phyloP scores from a whole-genome alignment of 2,329 filamentous ascomycete species.

The Colletotrichum ledebouriae region DNA sequence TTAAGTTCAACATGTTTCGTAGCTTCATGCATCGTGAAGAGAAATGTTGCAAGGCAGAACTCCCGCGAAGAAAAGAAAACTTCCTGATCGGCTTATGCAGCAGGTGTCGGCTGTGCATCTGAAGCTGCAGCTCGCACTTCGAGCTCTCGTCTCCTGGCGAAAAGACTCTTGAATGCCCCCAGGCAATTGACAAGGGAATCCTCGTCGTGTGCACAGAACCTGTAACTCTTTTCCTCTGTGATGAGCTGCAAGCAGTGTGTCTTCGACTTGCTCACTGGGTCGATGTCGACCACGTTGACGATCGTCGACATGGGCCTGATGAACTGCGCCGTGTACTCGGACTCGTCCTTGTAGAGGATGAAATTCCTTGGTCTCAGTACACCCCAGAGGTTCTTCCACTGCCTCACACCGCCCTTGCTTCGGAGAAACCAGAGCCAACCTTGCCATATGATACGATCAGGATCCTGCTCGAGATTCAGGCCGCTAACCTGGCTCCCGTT shows the following conservation, averaged over 20 bases:
- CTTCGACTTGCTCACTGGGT: constrained; percentile 88
- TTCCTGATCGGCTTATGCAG: constrained; percentile 21
- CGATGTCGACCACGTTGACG: constrained; percentile 92
- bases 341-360: constrained; percentile 92
- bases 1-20: constrained; percentile 17
- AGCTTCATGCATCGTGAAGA: constrained; percentile 34
- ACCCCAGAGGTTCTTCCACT: constrained; percentile 96
- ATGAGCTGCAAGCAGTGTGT: constrained; percentile 92
- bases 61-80: constrained; percentile 27
- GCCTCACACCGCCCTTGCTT: constrained; percentile 83
- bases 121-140: constrained; percentile 62
- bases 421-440: constrained; percentile 90
- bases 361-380: constrained; percentile 89
- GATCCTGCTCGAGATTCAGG: constrained; percentile 71
- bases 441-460: constrained; percentile 93
- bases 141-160: constrained; percentile 77
- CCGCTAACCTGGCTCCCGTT: constrained; percentile 76
- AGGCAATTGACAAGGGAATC: constrained; percentile 86
- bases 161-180: constrained; percentile 89
- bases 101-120: constrained; percentile 40
- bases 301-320: constrained; percentile 84
- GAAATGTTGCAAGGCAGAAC: constrained; percentile 20
- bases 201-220: constrained; percentile 83
- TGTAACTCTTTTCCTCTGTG: constrained; percentile 87
- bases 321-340: constrained; percentile 88